These are phyloP conservation scores for Acer saccharum DNA, from an alignment of 345 rosid genomes.

Conservation along the genomic window DNA sequence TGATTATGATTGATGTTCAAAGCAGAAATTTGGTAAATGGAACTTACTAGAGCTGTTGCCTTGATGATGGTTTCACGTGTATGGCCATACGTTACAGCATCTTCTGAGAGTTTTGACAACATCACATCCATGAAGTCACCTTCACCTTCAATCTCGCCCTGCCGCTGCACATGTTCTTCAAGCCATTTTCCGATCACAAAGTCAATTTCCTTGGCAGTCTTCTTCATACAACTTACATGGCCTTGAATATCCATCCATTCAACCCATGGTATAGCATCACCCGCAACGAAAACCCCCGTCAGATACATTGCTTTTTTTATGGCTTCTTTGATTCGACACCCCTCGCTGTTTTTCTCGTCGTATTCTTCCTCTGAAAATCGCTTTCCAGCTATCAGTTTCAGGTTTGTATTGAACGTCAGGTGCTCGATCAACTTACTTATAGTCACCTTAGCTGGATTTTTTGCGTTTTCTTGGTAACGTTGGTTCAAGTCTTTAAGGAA, in stretches of 20 bases:
- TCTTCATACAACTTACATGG: constrained; percentile 48
- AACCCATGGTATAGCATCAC: constrained; percentile 58
- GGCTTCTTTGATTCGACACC: constrained; percentile 46
- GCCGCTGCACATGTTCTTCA: constrained; percentile 44
- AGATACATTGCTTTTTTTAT: constrained; percentile 43
- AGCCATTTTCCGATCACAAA: constrained; percentile 50
- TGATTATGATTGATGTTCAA: too few species aligned
- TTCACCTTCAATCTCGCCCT: constrained; percentile 18
- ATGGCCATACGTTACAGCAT: constrained; percentile 42
- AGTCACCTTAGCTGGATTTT: constrained; percentile 17
- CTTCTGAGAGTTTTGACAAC: constrained; percentile 42
- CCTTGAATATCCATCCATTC: constrained; percentile 59
- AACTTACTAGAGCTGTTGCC: constrained; percentile 61
- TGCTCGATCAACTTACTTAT: constrained; percentile 45
- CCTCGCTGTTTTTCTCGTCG: constrained; percentile 34
- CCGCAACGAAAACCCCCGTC: constrained; percentile 36
- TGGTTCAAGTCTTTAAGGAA: constrained; percentile 44
- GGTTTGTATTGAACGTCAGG: constrained; percentile 55
- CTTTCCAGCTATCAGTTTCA: constrained; percentile 55
- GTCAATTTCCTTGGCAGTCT: constrained; percentile 48
- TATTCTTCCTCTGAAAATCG: constrained; percentile 28
- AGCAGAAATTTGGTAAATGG: neutral
- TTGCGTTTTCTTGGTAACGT: neutral
- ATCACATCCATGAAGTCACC: constrained; percentile 63
- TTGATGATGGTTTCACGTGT: constrained; percentile 49